Conservation (phyloP, 2,329 filamentous ascomycete species). For the Fusarium pseudograminearum region DNA sequence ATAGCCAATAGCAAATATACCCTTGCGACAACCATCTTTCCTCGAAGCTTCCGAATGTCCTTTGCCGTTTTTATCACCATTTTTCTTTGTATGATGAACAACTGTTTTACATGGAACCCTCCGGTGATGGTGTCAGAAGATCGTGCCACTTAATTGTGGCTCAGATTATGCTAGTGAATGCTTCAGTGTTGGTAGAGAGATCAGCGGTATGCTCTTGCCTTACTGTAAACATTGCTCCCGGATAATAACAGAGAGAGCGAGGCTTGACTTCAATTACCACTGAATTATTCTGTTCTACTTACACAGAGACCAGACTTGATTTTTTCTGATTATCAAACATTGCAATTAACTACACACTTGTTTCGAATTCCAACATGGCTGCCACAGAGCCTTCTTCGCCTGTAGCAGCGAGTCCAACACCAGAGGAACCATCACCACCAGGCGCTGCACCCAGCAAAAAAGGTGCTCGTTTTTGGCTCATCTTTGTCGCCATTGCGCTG, state of each 20-base stretch:
- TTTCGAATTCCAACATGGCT: not conserved
- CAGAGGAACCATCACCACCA: not conserved
- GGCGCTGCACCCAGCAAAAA: not conserved
- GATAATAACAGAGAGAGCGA: not conserved
- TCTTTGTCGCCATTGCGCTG: constrained; percentile 40
- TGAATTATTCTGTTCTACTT: not conserved
- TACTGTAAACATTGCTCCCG: not conserved
- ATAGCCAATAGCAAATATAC: not conserved
- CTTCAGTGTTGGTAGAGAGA: not conserved
- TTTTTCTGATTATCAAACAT: not conserved
- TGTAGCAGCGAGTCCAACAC: not conserved
- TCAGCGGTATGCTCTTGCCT: not conserved
- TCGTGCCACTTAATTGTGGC: not conserved
- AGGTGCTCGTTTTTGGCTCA: constrained; percentile 36
- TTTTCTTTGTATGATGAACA: not conserved
- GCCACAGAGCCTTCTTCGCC: not conserved
- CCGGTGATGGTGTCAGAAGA: not conserved
- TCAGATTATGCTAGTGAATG: not conserved
- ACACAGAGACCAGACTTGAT: not conserved
- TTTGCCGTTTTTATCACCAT: not conserved
- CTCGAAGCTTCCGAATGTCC: not conserved
- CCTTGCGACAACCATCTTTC: not conserved
- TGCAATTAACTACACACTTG: not conserved
- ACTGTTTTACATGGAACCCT: not conserved
- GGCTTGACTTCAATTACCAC: not conserved